Evolutionary conservation across 2,329 filamentous ascomycete species (phyloP).

Genomic region (Ambrosiella xylebori): DNA sequence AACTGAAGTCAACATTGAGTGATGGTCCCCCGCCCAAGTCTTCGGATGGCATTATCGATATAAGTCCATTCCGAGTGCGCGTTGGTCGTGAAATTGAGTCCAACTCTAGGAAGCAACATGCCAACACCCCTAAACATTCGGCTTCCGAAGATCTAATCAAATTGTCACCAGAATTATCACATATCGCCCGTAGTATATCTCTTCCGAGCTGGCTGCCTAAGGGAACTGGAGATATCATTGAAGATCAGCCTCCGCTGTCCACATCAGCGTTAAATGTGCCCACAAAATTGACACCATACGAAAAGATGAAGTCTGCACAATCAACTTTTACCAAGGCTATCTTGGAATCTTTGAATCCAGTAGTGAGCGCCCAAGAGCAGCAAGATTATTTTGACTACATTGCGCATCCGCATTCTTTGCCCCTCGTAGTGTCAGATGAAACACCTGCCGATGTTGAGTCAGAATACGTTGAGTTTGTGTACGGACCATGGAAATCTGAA

Average conservation of each 20-base stretch:
- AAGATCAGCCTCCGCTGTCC: slow-evolving; percentile 13
- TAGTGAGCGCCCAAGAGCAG: slow-evolving; percentile 57
- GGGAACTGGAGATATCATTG: neutral
- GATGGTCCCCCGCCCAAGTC: slow-evolving; percentile 35
- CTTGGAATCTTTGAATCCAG: slow-evolving; percentile 68
- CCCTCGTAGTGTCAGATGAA: slow-evolving; percentile 59
- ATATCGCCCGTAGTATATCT: slow-evolving; percentile 29
- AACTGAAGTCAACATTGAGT: slow-evolving; percentile 75
- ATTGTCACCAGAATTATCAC: slow-evolving; percentile 17
- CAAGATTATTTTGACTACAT: slow-evolving; percentile 84
- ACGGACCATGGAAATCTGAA: slow-evolving; percentile 42
- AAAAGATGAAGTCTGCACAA: slow-evolving; percentile 69
- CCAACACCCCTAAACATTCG: slow-evolving; percentile 20
- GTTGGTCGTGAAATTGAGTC: slow-evolving; percentile 42
- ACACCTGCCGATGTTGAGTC: slow-evolving; percentile 40
- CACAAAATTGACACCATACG: slow-evolving; percentile 18
- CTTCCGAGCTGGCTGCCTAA: slow-evolving; percentile 40
- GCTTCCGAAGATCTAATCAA: slow-evolving; percentile 23
- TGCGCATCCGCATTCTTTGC: slow-evolving; percentile 72
- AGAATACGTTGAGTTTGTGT: slow-evolving; percentile 70
- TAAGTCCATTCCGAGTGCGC: slow-evolving; percentile 76
- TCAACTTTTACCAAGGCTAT: slow-evolving; percentile 82
- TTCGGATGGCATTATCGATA: slow-evolving; percentile 61
- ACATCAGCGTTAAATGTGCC: neutral
- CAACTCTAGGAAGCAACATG: slow-evolving; percentile 21